Evolutionary conservation across 495 filamentous ascomycete genomes (phyloP).

Genomic region (Letharia columbiana): DNA sequence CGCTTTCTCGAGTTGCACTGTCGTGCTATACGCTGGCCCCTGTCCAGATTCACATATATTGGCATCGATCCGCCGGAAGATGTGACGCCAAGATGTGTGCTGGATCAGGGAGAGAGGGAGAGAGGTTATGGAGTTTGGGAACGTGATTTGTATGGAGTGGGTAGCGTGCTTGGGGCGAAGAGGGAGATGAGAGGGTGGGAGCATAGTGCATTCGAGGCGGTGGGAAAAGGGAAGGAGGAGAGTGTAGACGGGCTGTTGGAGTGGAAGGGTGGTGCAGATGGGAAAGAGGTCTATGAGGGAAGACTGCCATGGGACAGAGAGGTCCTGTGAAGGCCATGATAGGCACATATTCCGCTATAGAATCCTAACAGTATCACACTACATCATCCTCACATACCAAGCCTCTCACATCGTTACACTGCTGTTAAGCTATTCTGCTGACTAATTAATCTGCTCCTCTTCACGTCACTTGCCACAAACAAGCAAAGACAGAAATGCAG

Average conservation of each 20-base stretch:
- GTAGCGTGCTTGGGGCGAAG: constrained; percentile 32
- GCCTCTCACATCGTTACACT: not conserved
- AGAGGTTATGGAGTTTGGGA: constrained; percentile 40
- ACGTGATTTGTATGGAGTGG: constrained; percentile 39
- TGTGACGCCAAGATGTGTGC: constrained; percentile 38
- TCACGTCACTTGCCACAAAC: too few relatives aligned
- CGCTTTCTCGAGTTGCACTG: constrained; percentile 64
- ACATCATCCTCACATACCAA: not conserved
- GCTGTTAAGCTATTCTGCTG: not conserved
- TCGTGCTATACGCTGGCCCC: constrained; percentile 50
- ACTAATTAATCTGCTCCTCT: not conserved
- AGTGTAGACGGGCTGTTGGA: constrained; percentile 33
- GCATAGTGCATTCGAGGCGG: constrained; percentile 21
- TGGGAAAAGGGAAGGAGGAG: constrained; percentile 26
- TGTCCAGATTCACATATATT: constrained; percentile 41
- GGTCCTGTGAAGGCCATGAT: not conserved
- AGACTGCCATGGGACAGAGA: constrained; percentile 36
- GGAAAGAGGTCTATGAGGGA: constrained; percentile 33
- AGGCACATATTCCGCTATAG: not conserved
- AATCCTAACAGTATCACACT: not conserved
- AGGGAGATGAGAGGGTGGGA: constrained; percentile 38
- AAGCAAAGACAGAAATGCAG: too few relatives aligned
- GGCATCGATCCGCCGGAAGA: constrained; percentile 63
- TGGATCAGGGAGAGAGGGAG: constrained; percentile 36
- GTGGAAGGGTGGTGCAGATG: constrained; percentile 34